Percentiles rank a stretch among this genome's conserved stretches.
These are phyloP conservation scores for Lactarius trivialis DNA, from an alignment of 768 basidiomycete genomes.

Conservation along the genomic window DNA sequence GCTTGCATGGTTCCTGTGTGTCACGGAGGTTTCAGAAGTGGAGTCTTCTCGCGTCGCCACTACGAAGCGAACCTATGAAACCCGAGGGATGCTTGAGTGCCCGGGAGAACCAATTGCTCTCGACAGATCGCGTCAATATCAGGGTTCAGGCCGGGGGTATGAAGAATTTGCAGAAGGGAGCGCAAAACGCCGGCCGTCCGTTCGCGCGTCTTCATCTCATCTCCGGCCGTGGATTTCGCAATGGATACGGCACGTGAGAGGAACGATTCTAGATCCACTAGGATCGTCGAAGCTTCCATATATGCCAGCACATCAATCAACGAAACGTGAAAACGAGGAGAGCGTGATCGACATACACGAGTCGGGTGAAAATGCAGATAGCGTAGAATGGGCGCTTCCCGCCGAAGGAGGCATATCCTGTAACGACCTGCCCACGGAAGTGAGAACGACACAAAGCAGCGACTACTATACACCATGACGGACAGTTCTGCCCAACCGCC, in stretches of 20 bases:
- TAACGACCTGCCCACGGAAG: slow-evolving; percentile 1
- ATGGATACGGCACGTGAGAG: slow-evolving; percentile 21
- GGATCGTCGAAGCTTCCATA: slow-evolving; percentile 29
- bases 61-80: slow-evolving; percentile 40
- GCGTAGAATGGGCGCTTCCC: background rate
- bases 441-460: background rate
- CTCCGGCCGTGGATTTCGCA: slow-evolving; percentile 7
- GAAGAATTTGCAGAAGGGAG: slow-evolving; percentile 51
- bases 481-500: slow-evolving; percentile 76
- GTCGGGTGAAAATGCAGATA: slow-evolving; percentile 20
- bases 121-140: slow-evolving; percentile 67
- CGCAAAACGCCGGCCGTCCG: slow-evolving; percentile 49
- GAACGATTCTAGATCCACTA: slow-evolving; percentile 28
- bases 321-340: background rate
- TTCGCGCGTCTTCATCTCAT: slow-evolving; percentile 30
- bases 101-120: slow-evolving; percentile 45
- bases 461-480: slow-evolving; percentile 13
- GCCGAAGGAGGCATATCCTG: background rate
- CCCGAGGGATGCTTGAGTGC: slow-evolving; percentile 39
- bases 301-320: background rate
- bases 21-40: slow-evolving; percentile 7
- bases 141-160: slow-evolving; percentile 63
- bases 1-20: slow-evolving; percentile 34
- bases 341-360: slow-evolving; percentile 23
- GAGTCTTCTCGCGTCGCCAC: background rate